phyloP scores from a whole-genome alignment of 2,329 filamentous ascomycete species.

The Leptosphaerulina australis region DNA sequence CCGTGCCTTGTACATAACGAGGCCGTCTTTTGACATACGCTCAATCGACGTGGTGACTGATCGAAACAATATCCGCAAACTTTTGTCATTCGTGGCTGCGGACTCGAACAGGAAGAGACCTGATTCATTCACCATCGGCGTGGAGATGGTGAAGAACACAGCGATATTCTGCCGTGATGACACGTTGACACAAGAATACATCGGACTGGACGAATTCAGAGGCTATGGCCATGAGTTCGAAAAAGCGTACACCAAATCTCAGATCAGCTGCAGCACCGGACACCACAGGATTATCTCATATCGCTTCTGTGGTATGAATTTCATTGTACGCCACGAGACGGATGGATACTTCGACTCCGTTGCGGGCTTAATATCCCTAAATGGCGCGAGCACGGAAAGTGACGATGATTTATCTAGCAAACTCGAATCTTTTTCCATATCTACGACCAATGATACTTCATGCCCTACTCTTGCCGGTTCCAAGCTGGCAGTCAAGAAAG shows the following conservation, averaged over 20 bases:
- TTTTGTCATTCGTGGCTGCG: slow-evolving; percentile 56
- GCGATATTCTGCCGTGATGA: no score
- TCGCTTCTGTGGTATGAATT: slow-evolving; percentile 49
- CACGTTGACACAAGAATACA: no score
- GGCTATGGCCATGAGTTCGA: slow-evolving; percentile 56
- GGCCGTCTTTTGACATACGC: slow-evolving; percentile 51
- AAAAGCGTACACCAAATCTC: slow-evolving; percentile 50
- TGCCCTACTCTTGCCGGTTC: no score
- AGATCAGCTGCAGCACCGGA: slow-evolving; percentile 51
- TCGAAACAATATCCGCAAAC: slow-evolving; percentile 58
- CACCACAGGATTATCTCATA: slow-evolving; percentile 57
- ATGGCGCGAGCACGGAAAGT: no score
- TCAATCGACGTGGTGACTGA: slow-evolving; percentile 54
- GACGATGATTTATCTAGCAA: no score
- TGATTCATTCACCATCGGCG: no score
- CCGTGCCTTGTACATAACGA: slow-evolving; percentile 49
- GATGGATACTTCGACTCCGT: slow-evolving; percentile 48
- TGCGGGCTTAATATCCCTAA: not conserved
- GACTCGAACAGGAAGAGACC: no score
- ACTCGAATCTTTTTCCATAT: no score
- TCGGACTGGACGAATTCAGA: slow-evolving; percentile 49
- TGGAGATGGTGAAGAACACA: no score
- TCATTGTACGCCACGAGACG: slow-evolving; percentile 42
- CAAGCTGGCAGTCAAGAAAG: slow-evolving; percentile 32
- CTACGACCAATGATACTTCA: no score